phyloP scores from a whole-genome alignment of 2,329 filamentous ascomycete species.

The Xylariales sp. region DNA sequence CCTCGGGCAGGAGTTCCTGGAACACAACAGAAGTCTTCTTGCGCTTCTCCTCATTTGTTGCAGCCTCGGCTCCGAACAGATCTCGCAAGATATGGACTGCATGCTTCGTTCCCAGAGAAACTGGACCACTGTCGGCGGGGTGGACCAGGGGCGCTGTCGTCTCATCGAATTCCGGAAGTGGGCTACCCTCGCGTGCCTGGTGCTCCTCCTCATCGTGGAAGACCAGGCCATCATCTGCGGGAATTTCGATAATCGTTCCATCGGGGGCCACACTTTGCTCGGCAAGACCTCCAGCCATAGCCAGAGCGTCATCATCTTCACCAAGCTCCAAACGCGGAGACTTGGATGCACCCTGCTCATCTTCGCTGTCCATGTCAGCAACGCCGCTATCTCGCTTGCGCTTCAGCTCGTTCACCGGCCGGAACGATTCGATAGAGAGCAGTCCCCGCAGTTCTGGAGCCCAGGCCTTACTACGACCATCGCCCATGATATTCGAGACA shows the following conservation, averaged over 20 bases:
- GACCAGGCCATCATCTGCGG: slow-evolving; percentile 46
- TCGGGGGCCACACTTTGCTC: slow-evolving; percentile 52
- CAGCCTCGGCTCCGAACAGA: slow-evolving; percentile 71
- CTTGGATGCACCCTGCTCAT: slow-evolving; percentile 58
- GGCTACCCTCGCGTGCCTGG: slow-evolving; percentile 38
- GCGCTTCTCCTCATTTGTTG: slow-evolving; percentile 64
- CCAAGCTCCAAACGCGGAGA: slow-evolving; percentile 65
- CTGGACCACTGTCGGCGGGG: slow-evolving; percentile 76
- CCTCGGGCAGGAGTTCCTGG: slow-evolving; percentile 84
- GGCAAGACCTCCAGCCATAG: slow-evolving; percentile 44
- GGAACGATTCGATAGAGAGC: slow-evolving; percentile 78
- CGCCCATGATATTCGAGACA: slow-evolving; percentile 79
- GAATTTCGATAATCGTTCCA: slow-evolving; percentile 60
- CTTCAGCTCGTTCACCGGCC: slow-evolving; percentile 76
- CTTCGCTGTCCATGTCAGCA: slow-evolving; percentile 69
- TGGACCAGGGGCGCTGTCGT: slow-evolving; percentile 72
- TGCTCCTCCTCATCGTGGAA: slow-evolving; percentile 43
- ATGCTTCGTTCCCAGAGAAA: slow-evolving; percentile 89
- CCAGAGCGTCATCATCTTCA: slow-evolving; percentile 56
- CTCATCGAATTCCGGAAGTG: slow-evolving; percentile 67
- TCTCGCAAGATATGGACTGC: slow-evolving; percentile 93
- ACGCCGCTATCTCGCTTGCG: slow-evolving; percentile 88
- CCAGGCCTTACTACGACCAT: slow-evolving; percentile 74
- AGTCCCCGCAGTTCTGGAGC: slow-evolving; percentile 91
- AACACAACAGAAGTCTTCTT: slow-evolving; percentile 77